Conservation (phyloP, 345 rosid genomes). For the Salix koriyanagi region DNA sequence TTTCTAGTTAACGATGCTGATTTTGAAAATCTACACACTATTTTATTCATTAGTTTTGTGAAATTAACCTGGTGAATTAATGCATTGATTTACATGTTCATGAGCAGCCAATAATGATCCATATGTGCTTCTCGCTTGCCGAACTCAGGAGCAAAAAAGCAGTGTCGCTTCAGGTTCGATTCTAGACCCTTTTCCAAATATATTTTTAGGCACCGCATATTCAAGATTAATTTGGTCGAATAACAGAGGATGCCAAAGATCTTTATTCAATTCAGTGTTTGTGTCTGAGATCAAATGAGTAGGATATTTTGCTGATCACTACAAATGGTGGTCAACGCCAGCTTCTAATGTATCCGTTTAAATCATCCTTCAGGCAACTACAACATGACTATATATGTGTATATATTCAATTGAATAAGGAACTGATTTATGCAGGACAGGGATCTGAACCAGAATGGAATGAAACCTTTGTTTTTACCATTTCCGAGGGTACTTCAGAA, state of each 20-base stretch:
- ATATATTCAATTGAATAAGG: not conserved
- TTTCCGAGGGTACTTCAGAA: constrained; percentile 19
- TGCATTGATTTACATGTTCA: not conserved
- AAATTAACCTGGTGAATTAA: too few species aligned
- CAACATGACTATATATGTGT: too few species aligned
- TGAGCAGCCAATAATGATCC: constrained; percentile 63
- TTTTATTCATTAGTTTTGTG: not conserved
- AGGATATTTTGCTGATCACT: too few species aligned
- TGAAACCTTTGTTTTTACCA: constrained; percentile 29
- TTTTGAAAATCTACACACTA: too few species aligned
- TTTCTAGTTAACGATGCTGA: too few species aligned
- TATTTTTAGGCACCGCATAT: too few species aligned
- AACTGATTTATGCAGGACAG: constrained; percentile 32
- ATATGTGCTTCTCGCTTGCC: constrained; percentile 55
- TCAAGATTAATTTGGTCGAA: not conserved
- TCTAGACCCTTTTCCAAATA: not conserved
- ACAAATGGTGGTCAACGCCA: too few species aligned
- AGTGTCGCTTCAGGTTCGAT: constrained; percentile 57
- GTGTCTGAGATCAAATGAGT: too few species aligned
- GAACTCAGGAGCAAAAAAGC: constrained; percentile 73
- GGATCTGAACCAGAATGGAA: constrained; percentile 36
- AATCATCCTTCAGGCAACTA: too few species aligned
- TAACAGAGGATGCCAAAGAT: too few species aligned
- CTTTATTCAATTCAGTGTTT: not conserved
- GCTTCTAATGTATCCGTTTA: too few species aligned